Percentiles rank a stretch among this genome's conserved stretches.
Conservation (phyloP, 805 yeast species). For the Suhomyces pyralidae region DNA sequence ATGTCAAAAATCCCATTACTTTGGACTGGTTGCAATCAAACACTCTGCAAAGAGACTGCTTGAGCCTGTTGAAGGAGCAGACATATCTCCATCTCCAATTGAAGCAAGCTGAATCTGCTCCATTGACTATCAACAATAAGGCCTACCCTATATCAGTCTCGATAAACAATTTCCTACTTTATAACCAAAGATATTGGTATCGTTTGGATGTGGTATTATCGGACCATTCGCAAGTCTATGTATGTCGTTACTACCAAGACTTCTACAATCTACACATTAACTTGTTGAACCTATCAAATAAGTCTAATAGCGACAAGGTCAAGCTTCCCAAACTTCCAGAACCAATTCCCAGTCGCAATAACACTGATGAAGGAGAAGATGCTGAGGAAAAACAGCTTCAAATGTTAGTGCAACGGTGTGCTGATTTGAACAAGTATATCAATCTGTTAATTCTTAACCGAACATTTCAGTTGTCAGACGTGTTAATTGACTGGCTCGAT, state of each 20-base stretch:
- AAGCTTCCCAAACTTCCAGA: constrained; percentile 44
- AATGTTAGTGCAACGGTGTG: constrained; percentile 36
- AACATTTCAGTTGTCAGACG: constrained; percentile 24
- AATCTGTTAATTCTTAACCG: constrained; percentile 28
- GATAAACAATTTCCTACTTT: constrained; percentile 39
- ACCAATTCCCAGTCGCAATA: constrained; percentile 39
- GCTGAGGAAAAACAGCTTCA: constrained; percentile 10
- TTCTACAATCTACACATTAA: constrained; percentile 45
- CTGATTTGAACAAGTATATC: constrained; percentile 40
- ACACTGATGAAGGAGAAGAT: constrained; percentile 11
- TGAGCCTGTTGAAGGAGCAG: constrained; percentile 15
- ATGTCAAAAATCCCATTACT: constrained; percentile 36
- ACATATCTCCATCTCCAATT: constrained; percentile 28
- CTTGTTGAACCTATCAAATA: constrained; percentile 20
- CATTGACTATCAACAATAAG: constrained; percentile 28
- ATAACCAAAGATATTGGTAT: constrained; percentile 50
- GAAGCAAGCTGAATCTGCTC: constrained; percentile 18
- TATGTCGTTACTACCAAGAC: constrained; percentile 51
- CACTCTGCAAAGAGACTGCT: constrained; percentile 1
- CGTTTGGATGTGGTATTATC: constrained; percentile 41
- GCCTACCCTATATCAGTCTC: constrained; percentile 33
- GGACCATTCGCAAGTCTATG: constrained; percentile 33
- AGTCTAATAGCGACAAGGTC: constrained; percentile 7
- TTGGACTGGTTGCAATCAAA: constrained; percentile 30
- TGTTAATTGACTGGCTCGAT: constrained; percentile 30